Percentiles rank a stretch among this genome's conserved stretches.
phyloP scores from a whole-genome alignment of 129 eudicot species.

The Pseudognaphalium luteoalbum region DNA sequence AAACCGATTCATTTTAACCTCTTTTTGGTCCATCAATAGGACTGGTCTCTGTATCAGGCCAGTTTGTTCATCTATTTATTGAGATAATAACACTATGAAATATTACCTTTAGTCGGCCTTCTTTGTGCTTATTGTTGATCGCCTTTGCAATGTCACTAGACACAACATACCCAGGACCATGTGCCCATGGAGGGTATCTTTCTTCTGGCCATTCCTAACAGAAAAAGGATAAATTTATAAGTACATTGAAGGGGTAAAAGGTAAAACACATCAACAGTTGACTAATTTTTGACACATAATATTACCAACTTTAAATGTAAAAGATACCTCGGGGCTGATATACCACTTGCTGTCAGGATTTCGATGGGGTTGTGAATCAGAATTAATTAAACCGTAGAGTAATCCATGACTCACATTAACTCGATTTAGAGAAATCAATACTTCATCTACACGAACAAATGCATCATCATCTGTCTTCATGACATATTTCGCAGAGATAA shows the following conservation, averaged over 20 bases:
- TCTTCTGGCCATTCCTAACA: constrained; percentile 86
- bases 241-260: neutral
- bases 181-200: constrained; percentile 93
- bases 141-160: constrained; percentile 80
- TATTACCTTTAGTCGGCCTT: constrained; percentile 69
- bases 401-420: constrained; percentile 61
- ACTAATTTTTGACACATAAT: neutral
- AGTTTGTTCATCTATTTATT: constrained; percentile 45
- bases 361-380: constrained; percentile 87
- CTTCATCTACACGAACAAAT: constrained; percentile 93
- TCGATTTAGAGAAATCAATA: constrained; percentile 60
- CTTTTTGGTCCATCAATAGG: too few relatives aligned
- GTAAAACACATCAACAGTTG: neutral
- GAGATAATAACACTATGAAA: constrained; percentile 25
- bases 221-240: constrained; percentile 19
- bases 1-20: too few relatives aligned
- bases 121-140: constrained; percentile 61
- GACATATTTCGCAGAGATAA: constrained; percentile 76
- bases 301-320: neutral
- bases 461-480: constrained; percentile 99
- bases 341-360: constrained; percentile 96
- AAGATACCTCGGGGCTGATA: constrained; percentile 76
- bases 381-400: constrained; percentile 83
- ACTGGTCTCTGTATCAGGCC: too few relatives aligned
- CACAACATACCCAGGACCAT: constrained; percentile 93